Evolutionary conservation across 2,329 filamentous ascomycete species (phyloP), one percentile per base, ranked within the genome.

Genomic region (Apiospora aurea): DNA sequence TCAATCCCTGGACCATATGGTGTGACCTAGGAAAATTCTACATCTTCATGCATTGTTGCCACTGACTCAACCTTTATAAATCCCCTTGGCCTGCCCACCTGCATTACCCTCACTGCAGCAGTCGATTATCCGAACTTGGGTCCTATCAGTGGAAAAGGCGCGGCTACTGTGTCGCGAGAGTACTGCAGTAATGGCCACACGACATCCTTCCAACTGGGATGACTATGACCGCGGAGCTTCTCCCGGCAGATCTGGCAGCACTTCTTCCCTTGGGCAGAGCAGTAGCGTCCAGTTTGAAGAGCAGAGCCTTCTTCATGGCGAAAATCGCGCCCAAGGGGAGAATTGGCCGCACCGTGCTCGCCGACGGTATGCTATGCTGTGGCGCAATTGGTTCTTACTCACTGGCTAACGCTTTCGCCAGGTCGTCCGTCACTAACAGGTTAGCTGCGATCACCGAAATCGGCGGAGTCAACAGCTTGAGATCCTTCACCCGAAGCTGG

Each of bases 401-500:
- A n/a, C 34, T 41, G 34, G 34, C 57, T 64, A 41, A 64, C 34
- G 18, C 34, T 64, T n/a, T 34, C 41, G 44, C 29, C 74, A 91
- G 89, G 73, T 89, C 89, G n/a, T 92, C 90, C 8, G 84, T 89
- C 51, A 87, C 87, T 44, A 85, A 88, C 74, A 86, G 87, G 46
- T 81, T 93, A 47, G 83, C 88, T 38, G 85, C 86, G 70, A 80
- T 92, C 70, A 86, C 88, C 75, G 91, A 97, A 73, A 92, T 94
- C 67, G 96, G 96, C 75, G 96, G 96, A 69, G 92, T 95, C 73
- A 98, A 98, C 85, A 97, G 94, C 82, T 93, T 98, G 77, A 92
- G 96, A 79, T 97, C 95, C 78, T 98, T 98, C 80, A 94, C 95
- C 64, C 90, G 93, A 73, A 97, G 94, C 77, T 97, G 95, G 93